Evolutionary conservation across 148 eudicot species (phyloP).

Genomic region (Gaultheria prostrata): DNA sequence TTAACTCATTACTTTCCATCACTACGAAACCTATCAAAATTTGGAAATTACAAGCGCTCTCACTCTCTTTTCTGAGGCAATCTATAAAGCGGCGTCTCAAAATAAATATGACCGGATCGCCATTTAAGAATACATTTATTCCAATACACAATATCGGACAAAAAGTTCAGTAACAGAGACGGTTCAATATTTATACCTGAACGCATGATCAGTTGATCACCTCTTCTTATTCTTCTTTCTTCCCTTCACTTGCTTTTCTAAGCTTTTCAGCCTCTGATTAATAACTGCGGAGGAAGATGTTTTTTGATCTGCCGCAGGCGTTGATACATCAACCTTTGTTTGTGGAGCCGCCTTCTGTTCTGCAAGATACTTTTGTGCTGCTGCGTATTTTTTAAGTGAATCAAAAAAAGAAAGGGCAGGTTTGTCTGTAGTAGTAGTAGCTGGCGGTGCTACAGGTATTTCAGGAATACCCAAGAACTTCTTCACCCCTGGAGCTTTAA

Average conservation of each 20-base stretch:
- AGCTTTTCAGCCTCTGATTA: constrained; percentile 57
- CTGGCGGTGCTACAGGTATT: constrained; percentile 50
- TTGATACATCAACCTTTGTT: constrained; percentile 29
- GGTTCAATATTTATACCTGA: neutral
- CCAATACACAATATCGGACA: neutral
- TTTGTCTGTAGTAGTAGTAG: constrained; percentile 26
- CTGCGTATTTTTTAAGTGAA: constrained; percentile 50
- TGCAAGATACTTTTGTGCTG: constrained; percentile 26
- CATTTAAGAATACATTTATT: constrained; percentile 6
- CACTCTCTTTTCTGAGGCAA: neutral
- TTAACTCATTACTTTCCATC: constrained; percentile 6
- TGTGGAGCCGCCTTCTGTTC: neutral
- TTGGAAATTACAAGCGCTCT: neutral
- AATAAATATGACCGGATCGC: neutral
- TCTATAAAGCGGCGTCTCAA: neutral
- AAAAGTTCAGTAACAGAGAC: neutral
- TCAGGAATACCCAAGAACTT: constrained; percentile 62
- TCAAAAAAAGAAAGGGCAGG: constrained; percentile 52
- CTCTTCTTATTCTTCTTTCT: constrained; percentile 72
- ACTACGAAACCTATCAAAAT: constrained; percentile 17
- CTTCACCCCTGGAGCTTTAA: constrained; percentile 65
- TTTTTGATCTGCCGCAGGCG: constrained; percentile 29
- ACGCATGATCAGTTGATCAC: constrained; percentile 18
- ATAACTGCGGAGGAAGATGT: constrained; percentile 48
- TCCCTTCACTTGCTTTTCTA: constrained; percentile 75